Conservation (phyloP, 1,139 yeast genomes). For the Magnusiomyces ingens region DNA sequence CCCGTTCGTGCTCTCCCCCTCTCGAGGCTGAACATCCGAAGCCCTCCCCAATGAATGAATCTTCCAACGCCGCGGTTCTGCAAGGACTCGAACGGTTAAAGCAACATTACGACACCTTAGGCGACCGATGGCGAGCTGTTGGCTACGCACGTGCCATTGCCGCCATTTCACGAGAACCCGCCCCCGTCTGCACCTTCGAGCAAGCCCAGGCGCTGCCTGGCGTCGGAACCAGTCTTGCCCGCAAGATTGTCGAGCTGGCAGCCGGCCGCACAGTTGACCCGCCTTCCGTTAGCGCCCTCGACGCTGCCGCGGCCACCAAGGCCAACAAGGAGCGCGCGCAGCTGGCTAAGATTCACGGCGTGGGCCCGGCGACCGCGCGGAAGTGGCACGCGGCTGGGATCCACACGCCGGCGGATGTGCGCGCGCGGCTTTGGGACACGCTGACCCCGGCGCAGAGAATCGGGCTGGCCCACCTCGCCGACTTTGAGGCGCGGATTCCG, state of each 20-base stretch:
- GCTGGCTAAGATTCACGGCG: constrained; percentile 46
- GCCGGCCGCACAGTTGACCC: constrained; percentile 37
- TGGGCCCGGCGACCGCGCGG: constrained; percentile 44
- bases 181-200: background rate
- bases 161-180: background rate
- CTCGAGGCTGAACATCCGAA: too few species aligned
- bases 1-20: too few species aligned
- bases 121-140: background rate
- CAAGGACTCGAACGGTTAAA: too few species aligned
- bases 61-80: too few species aligned
- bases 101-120: too few species aligned
- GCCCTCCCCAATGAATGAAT: too few species aligned
- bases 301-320: constrained; percentile 30
- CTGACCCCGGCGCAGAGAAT: constrained; percentile 37
- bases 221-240: constrained; percentile 43
- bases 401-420: constrained; percentile 39
- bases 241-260: constrained; percentile 44
- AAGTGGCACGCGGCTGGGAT: constrained; percentile 40
- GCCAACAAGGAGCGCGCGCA: constrained; percentile 30
- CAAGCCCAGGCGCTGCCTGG: constrained; percentile 32
- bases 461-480: constrained; percentile 47
- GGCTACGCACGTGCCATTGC: background rate
- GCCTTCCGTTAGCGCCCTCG: constrained; percentile 24
- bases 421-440: constrained; percentile 25
- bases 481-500: constrained; percentile 44